Base-by-base conservation (phyloP, 1,284 basidiomycete genomes). In the Cerioporus squamosus region DNA sequence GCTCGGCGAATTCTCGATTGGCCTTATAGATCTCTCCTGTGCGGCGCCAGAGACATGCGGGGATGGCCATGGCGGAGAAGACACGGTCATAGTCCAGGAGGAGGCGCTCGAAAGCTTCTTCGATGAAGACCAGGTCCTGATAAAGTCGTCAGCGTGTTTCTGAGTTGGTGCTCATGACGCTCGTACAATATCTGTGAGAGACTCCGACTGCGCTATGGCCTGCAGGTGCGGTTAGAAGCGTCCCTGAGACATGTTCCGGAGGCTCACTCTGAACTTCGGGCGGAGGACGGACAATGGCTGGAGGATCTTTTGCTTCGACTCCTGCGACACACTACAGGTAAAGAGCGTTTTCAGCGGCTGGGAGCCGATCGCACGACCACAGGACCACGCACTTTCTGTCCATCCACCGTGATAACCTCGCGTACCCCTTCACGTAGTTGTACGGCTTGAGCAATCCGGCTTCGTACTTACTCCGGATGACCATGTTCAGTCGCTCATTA, bases 21-120 rank as follows among this genome's bases (percentile, higher is more conserved):
- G 88, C 97, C 76, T 96, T 98, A 81, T 98, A 98, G 60, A 99
- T 98, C 77, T 99, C 96, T 24, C 97, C 97, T 1, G 97, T 98
- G 47, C 97, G 80, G 29, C 96, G 82, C 97, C 97, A 99, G 6
- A 99, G 82, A 67, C 97, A 99, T 0, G 95, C 95, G 0, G 97
- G 97, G 9, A 98, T 94, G 44, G 94, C 95, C 87, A 98, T 97
- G 0, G 93, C 92, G 10, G 91, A 93, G 74, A 98, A 96, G 0
- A 97, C 93, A 38, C 96, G 89, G 71, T 98, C 96, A 71, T 98
- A 98, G 70, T 98, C 95, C 18, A 98, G 85, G 59, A 99, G 81
- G 57, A 98, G 81, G 1, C 97, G 88, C 72, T 99, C 97, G 69
- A 98, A 98, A 0, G 94, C 95, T 77, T 98, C 97, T 75, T 97